Evolutionary conservation across 495 filamentous ascomycete genomes (phyloP).

Genomic region (Cudoniella acicularis): DNA sequence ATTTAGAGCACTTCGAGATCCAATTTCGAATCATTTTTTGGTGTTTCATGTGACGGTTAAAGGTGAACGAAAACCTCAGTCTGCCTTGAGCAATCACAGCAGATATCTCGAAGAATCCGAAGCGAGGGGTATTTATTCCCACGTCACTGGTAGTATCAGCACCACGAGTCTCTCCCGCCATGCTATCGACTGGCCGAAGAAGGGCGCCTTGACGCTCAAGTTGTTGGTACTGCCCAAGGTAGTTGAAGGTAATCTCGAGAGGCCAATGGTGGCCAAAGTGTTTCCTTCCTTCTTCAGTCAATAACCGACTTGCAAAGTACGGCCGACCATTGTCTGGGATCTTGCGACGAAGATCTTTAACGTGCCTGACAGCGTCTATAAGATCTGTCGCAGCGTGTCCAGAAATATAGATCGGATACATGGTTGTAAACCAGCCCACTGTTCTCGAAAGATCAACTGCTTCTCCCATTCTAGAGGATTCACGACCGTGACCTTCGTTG

Average conservation of each 20-base stretch:
- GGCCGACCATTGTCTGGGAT: constrained; percentile 35
- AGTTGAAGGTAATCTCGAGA: constrained; percentile 70
- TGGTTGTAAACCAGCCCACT: constrained; percentile 58
- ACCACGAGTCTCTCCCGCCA: constrained; percentile 19
- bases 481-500: constrained; percentile 45
- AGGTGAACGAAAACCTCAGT: constrained; percentile 61
- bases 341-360: constrained; percentile 44
- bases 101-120: constrained; percentile 64
- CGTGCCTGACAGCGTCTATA: constrained; percentile 27
- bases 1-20: constrained; percentile 55
- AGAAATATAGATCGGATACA: constrained; percentile 42
- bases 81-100: constrained; percentile 55
- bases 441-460: constrained; percentile 54
- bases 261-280: constrained; percentile 48
- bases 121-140: constrained; percentile 49
- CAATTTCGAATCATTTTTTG: constrained; percentile 53
- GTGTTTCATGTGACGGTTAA: constrained; percentile 56
- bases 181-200: constrained; percentile 46
- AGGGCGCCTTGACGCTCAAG: constrained; percentile 58
- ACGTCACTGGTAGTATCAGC: constrained; percentile 42
- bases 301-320: constrained; percentile 45
- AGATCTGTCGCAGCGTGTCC: neutral
- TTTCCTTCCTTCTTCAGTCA: constrained; percentile 40
- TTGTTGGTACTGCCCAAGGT: constrained; percentile 61
- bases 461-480: constrained; percentile 27